Evolutionary conservation across 1,139 yeast genomes (phyloP).

Genomic region (Magnusiomyces tetraspermus): DNA sequence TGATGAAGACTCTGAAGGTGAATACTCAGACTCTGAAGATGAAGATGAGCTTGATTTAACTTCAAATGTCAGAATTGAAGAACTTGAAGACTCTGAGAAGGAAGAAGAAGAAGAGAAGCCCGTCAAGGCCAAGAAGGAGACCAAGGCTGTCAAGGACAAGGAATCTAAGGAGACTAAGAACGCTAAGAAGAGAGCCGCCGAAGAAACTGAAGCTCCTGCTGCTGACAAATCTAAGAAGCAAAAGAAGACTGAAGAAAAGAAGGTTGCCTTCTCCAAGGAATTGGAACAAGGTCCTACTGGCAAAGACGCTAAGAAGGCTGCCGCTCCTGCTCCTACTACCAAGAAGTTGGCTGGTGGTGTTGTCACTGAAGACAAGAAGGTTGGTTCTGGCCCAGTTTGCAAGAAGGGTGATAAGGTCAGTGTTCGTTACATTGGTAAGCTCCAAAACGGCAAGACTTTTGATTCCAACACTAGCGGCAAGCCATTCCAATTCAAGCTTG

Average conservation of each 20-base stretch:
- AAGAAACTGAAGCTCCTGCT: conserved; percentile 24
- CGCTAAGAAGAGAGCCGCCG: conserved; percentile 39
- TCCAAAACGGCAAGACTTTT: conserved; percentile 89
- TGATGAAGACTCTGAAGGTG: conserved; percentile 38
- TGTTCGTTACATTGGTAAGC: conserved; percentile 95
- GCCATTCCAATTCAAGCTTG: conserved; percentile 84
- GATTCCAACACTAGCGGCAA: conserved; percentile 97
- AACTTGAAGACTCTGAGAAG: conserved; percentile 32
- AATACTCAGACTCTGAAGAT: conserved; percentile 47
- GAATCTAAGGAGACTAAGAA: conserved; percentile 26
- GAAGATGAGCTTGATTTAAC: conserved; percentile 63
- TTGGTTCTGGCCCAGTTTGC: conserved; percentile 81
- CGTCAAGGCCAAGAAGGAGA: conserved; percentile 38
- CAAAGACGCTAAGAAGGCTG: background rate
- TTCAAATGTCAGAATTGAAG: conserved; percentile 21
- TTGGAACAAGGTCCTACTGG: conserved; percentile 83
- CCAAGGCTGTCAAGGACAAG: conserved; percentile 24
- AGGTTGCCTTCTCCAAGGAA: conserved; percentile 80
- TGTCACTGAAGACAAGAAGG: conserved; percentile 80
- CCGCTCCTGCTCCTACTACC: conserved; percentile 23
- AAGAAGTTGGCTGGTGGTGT: conserved; percentile 90
- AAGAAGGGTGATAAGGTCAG: conserved; percentile 88
- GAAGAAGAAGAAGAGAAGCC: conserved; percentile 42
- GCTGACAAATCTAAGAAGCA: conserved; percentile 30
- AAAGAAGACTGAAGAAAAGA: conserved; percentile 45